phyloP scores from a whole-genome alignment of 1,139 yeast species.

The Blastobotrys elegans region DNA sequence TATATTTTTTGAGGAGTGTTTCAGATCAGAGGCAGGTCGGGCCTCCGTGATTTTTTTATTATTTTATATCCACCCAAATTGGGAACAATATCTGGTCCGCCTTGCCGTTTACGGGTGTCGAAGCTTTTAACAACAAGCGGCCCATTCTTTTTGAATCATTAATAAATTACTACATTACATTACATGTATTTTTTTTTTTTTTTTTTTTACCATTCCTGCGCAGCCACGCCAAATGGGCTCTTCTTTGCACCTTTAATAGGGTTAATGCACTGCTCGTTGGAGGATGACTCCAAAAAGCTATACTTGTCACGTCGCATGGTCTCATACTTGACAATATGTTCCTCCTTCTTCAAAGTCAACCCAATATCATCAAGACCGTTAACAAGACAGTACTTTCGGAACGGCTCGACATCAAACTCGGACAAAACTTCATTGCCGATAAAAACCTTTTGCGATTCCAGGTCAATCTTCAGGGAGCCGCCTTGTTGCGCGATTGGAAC shows the following conservation, averaged over 20 bases:
- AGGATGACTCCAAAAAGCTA: conserved; percentile 91
- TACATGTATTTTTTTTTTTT: no score
- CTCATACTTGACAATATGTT: conserved; percentile 68
- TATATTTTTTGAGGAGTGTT: no score
- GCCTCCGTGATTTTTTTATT: no score
- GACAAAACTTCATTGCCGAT: conserved; percentile 64
- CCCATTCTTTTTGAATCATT: no score
- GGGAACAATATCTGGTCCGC: no score
- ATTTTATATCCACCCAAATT: no score
- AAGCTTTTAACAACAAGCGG: no score
- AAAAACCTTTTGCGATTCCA: conserved; percentile 76
- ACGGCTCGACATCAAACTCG: conserved; percentile 80
- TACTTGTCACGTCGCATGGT: conserved; percentile 66
- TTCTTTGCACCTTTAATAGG: conserved; percentile 70
- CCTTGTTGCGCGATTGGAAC: conserved; percentile 77
- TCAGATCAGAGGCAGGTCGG: no score
- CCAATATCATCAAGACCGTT: conserved; percentile 98
- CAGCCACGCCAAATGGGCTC: conserved; percentile 59
- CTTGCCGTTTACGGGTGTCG: no score
- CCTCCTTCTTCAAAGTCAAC: conserved; percentile 85
- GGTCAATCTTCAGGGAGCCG: conserved; percentile 66
- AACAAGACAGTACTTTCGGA: conserved; percentile 90
- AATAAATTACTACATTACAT: no score
- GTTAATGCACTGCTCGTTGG: conserved; percentile 47
- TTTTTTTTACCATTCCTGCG: conserved; percentile 74